Conservation (phyloP, 2,329 filamentous ascomycete species). For the Cordyceps tenuipes region DNA sequence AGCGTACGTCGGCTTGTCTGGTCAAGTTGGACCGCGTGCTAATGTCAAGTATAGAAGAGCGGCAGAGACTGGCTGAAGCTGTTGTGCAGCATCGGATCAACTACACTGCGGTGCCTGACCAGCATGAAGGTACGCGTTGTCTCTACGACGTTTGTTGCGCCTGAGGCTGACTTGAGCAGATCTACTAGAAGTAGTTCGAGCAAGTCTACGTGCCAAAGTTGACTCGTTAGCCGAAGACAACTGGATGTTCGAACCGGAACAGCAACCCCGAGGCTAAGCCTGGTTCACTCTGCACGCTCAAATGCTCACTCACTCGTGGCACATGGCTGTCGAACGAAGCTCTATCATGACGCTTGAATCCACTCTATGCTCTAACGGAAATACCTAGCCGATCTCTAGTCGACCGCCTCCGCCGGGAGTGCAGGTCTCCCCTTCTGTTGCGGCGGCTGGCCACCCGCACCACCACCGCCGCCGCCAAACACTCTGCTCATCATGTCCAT, state of each 20-base stretch:
- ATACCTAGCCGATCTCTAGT: conserved; percentile 30
- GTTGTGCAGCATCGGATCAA: conserved; percentile 53
- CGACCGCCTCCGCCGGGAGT: conserved; percentile 47
- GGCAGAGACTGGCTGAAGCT: conserved; percentile 51
- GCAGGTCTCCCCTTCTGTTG: conserved; percentile 29
- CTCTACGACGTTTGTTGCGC: background rate
- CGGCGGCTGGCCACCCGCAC: conserved; percentile 34
- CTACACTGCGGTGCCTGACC: conserved; percentile 46
- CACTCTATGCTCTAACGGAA: conserved; percentile 15
- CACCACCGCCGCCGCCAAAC: conserved; percentile 66
- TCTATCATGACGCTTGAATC: conserved; percentile 7
- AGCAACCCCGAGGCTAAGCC: conserved; percentile 31
- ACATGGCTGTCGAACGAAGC: background rate
- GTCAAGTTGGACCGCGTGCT: background rate
- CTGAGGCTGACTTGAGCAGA: conserved; percentile 36
- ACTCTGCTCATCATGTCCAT: conserved; percentile 98
- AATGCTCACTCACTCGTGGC: background rate
- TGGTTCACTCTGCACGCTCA: conserved; percentile 6
- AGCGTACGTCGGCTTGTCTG: conserved; percentile 33
- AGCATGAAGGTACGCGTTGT: conserved; percentile 51
- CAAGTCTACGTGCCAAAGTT: conserved; percentile 65
- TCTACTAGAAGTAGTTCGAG: conserved; percentile 59
- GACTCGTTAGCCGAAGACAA: conserved; percentile 69
- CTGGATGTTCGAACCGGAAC: conserved; percentile 82
- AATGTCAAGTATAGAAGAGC: conserved; percentile 38